Percentiles rank a stretch among this genome's conserved stretches.
These are phyloP conservation scores for Aphanomyces cochlioides DNA, from an alignment of 352 stramenopile genomes.

Conservation along the genomic window DNA sequence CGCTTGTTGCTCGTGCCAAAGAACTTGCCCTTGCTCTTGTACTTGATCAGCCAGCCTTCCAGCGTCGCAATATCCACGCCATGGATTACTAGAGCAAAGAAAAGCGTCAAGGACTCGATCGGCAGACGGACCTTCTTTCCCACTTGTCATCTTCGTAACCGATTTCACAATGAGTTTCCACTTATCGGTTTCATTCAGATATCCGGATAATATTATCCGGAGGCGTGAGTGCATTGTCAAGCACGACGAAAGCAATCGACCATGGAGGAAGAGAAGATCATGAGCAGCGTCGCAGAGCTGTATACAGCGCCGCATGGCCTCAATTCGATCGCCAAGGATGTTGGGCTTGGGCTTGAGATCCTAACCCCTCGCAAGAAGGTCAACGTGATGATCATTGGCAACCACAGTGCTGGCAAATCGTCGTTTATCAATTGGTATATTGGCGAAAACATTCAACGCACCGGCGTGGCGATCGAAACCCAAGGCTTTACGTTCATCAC, in stretches of 20 bases:
- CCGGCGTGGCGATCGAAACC: conserved; percentile 61
- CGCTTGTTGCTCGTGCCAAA: conserved; percentile 73
- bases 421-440: conserved; percentile 75
- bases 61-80: conserved; percentile 79
- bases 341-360: conserved; percentile 37
- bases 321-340: conserved; percentile 23
- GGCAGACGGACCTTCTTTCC: background rate
- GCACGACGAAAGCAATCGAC: background rate
- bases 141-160: conserved; percentile 3
- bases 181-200: too few species aligned
- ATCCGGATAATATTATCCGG: background rate
- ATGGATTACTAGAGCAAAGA: conserved; percentile 43
- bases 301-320: conserved; percentile 12
- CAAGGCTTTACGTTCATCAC: conserved; percentile 67
- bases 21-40: conserved; percentile 78
- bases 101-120: background rate
- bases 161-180: background rate
- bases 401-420: conserved; percentile 71
- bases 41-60: conserved; percentile 83
- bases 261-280: conserved; percentile 30
- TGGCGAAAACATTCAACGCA: conserved; percentile 54
- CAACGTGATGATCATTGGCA: conserved; percentile 66
- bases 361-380: conserved; percentile 59
- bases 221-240: background rate
- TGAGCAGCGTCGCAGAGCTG: conserved; percentile 24